Base-by-base conservation (phyloP, 2,329 filamentous ascomycete genomes). In the Corniculantispora saksenae region DNA sequence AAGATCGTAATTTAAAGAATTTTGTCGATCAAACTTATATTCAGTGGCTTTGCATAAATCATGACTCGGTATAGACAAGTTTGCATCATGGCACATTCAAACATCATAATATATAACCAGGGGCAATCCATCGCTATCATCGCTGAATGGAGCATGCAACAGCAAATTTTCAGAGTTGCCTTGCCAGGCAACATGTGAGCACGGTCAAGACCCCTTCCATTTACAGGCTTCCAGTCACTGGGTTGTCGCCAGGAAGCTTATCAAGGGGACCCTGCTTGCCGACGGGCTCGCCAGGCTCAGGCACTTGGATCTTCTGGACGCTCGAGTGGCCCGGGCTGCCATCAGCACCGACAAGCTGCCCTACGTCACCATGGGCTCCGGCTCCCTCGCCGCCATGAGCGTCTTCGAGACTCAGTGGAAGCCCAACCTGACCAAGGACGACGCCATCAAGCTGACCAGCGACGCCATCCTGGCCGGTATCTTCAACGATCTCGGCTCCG, bases 291-390 rank as follows among this genome's bases (percentile, higher is more conserved):
- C 32, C 57, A 5, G 72, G 72, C 13, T 72, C 64, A 12, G 65
- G 19, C 25, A 67, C 66, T 67, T 73, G 62, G 4, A 69, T 27
- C 19, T 53, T 27, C 61, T 70, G 70, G 7, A n/a, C 45, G 40
- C 57, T 60, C 25, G 72, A 59, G 17, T 59, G 45, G 5, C 72
- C 73, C 0, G 70, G 70, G 47, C 40, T 63, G 19, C 72, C 70
- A 38, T 71, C 70, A 95, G 91, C 74, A 99, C 95, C 67, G 95
- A 99, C 83, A 99, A 98, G 84, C 89, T 99, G 57, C 95, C 95
- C 59, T 99, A 99, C 79, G 96, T 99, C 71, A 99, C 96, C 70
- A 99, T 99, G 95, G 95, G 95, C 63, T 97, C 92, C 27, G 95
- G 95, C 69, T 97, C 93, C 56, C 84, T 99, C 70, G 95, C 95